Base-by-base conservation (phyloP, 192 early-diverging fungal genomes). In the Rhizoclosmatium globosum region DNA sequence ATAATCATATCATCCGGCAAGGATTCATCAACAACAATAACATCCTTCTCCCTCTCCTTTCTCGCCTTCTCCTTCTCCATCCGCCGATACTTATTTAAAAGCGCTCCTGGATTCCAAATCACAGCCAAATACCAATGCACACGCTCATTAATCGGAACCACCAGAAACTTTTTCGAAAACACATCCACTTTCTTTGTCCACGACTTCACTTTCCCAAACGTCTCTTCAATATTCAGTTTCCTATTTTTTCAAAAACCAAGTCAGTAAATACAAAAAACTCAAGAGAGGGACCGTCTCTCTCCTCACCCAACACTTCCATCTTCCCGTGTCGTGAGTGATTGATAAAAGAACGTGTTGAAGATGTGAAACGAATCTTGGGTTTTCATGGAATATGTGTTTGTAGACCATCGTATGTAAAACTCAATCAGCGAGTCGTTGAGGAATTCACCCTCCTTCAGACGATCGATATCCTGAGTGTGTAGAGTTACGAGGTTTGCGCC, bases 381-480 rank as follows among this genome's bases (percentile, higher is more conserved):
- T 58, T 79, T 77, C 41, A 45, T 45, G n/a, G n/a, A n/a, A 42
- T 81, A 66, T 0, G 46, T 74, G 61, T 42, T 47, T n/a, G 67
- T 43, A 0, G 61, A 60, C 15, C 82, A 94, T 85, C 89, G 92
- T 65, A 95, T 81, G 60, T 93, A 94, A 81, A 96, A 95, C 74
- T 97, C 96, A 71, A 97, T 93, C 47, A 95, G 85, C 1, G 91
- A 93, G 84, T 97, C 96, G 85, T 97, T 97, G 57, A 97, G 85
- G 81, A 94, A 97, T 82, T 95, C 91, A 43, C 88, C 92, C 39
- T 85, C 82, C 47, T 89, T 77, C 69, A 96, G 81, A 41, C 95
- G 85, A 39, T 76, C 71, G 11, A 89, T 81, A 77, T 97, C 96
- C 2, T 91, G 84, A 3, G 84, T 84, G 0, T 84, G 84, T 1